These are phyloP conservation scores for Pterulicium gracile DNA, from an alignment of 1,284 basidiomycete species.

Conservation along the genomic window DNA sequence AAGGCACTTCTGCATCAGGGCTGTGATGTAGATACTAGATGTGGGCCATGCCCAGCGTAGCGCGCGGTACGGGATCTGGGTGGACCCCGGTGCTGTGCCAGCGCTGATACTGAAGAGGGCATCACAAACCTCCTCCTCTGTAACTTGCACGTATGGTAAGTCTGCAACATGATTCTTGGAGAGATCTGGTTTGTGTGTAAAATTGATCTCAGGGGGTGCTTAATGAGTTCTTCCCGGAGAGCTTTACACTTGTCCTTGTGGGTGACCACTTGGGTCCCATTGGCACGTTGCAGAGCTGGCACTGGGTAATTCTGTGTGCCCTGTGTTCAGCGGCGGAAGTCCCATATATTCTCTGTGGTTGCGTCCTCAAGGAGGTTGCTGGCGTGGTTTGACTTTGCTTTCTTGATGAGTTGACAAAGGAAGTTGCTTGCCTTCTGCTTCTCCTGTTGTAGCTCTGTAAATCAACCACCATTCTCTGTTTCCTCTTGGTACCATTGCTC, in stretches of 20 bases:
- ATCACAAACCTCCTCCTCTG: conserved; percentile 10
- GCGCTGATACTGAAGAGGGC: conserved; percentile 8
- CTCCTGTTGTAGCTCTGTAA: not conserved
- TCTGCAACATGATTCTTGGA: conserved; percentile 3
- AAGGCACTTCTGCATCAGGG: conserved; percentile 8
- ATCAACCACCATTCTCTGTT: not conserved
- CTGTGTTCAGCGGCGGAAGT: not conserved
- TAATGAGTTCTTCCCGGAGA: conserved; percentile 15
- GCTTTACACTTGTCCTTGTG: conserved; percentile 17
- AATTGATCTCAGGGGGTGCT: conserved; percentile 10
- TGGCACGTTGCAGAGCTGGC: not conserved
- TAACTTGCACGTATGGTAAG: conserved; percentile 9
- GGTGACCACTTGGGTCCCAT: not conserved
- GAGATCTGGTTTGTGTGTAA: conserved; percentile 9
- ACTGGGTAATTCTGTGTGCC: not conserved
- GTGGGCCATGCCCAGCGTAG: conserved; percentile 12
- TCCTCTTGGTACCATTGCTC: not conserved
- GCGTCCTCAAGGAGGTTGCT: not conserved
- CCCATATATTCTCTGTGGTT: not conserved
- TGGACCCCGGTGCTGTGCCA: conserved; percentile 12
- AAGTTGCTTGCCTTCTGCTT: not conserved
- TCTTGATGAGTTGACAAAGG: not conserved
- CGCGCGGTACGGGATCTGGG: conserved; percentile 10
- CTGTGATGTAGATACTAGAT: conserved; percentile 1
- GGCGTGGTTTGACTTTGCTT: not conserved